These are phyloP conservation scores for Scedosporium aurantiacum DNA, from an alignment of 2,329 filamentous ascomycete species.

Conservation along the genomic window DNA sequence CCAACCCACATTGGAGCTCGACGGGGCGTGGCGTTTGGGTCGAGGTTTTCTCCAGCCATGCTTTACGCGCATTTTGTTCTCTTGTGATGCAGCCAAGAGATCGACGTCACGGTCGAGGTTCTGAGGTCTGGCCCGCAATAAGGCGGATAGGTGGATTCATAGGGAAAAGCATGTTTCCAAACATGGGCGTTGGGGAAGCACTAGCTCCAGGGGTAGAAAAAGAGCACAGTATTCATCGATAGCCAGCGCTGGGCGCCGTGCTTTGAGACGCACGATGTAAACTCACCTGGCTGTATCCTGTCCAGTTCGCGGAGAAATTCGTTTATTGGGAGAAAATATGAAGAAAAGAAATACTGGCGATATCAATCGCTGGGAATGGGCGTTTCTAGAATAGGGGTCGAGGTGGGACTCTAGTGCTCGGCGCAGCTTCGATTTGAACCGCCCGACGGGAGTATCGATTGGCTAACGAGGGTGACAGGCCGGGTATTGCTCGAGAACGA, in stretches of 20 bases:
- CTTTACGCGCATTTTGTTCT: neutral
- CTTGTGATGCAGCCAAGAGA: neutral
- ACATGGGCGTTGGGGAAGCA: neutral
- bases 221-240: neutral
- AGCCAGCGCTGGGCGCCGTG: neutral
- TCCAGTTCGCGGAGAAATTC: neutral
- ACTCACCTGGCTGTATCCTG: neutral
- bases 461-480: neutral
- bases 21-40: neutral
- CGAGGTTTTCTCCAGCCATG: neutral
- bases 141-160: neutral
- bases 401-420: neutral
- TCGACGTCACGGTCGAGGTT: neutral
- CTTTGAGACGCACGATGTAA: neutral
- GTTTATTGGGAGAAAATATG: neutral
- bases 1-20: neutral
- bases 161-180: slow-evolving; percentile 1
- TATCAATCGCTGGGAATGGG: neutral
- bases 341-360: neutral
- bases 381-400: slow-evolving; percentile 1
- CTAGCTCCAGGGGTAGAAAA: slow-evolving; percentile 2
- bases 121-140: neutral
- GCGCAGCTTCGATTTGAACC: neutral
- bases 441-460: neutral
- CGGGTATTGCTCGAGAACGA: neutral